Percentiles rank a stretch among this genome's conserved stretches.
Evolutionary conservation across 2,329 filamentous ascomycete genomes (phyloP).

Genomic region (Capronia coronata): DNA sequence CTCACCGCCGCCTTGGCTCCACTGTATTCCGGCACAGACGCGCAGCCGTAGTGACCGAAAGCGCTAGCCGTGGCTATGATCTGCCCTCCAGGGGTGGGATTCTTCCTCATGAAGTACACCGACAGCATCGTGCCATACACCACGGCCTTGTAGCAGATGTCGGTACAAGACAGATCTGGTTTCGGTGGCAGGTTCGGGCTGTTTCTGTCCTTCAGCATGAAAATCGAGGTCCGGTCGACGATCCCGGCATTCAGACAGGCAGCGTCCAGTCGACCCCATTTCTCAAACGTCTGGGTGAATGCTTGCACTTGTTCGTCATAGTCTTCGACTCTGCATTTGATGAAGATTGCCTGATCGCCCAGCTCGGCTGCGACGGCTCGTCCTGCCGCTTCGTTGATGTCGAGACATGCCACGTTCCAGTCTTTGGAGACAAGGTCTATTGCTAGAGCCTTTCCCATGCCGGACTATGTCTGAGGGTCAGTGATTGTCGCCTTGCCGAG

Average conservation of each 20-base stretch:
- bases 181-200: constrained; percentile 34
- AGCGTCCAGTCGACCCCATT: constrained; percentile 45
- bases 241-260: constrained; percentile 49
- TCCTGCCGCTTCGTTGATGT: constrained; percentile 34
- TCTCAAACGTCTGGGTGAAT: constrained; percentile 41
- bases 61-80: constrained; percentile 44
- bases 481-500: neutral
- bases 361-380: constrained; percentile 27
- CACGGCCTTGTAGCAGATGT: constrained; percentile 48
- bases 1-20: constrained; percentile 47
- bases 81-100: constrained; percentile 38
- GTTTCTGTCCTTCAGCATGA: constrained; percentile 37
- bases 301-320: constrained; percentile 42
- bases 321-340: constrained; percentile 41
- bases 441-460: constrained; percentile 43
- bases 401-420: constrained; percentile 35
- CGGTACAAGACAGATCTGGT: constrained; percentile 43
- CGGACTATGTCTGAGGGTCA: constrained; percentile 35
- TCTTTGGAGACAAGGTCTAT: constrained; percentile 34
- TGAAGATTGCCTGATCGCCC: constrained; percentile 35
- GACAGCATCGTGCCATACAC: constrained; percentile 47
- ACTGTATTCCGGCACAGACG: constrained; percentile 45
- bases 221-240: constrained; percentile 43
- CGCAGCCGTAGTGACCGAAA: constrained; percentile 41
- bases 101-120: constrained; percentile 50